Base-by-base conservation (phyloP, 2,329 filamentous ascomycete species). In the Botrytis elliptica region DNA sequence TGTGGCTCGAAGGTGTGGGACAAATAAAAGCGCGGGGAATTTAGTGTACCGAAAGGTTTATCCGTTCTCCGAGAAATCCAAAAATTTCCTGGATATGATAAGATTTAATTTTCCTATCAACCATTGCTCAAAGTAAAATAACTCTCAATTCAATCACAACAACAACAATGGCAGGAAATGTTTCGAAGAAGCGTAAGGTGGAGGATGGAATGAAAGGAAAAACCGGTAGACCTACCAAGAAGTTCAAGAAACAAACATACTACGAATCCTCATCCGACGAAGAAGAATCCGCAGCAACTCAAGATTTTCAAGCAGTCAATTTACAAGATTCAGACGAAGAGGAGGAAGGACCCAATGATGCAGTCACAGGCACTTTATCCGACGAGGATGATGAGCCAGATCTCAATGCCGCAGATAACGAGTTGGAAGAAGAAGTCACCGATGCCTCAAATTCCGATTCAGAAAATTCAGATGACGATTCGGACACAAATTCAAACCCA, bases 221-320 rank as follows among this genome's bases (percentile, higher is more conserved):
- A 68, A 84, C 85, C 40, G 75, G 77, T 55, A 81, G 84, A 64
- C 84, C 85, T 46, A 85, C 85, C 75, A 88, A 88, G 81, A 89
- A 89, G 78, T 85, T 89, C 80, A 89, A 88, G 81, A 90, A 89
- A 81, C 89, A 91, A 81, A 83, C 83, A 77, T 83, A 85, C 74
- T 91, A 92, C 83, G 87, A 91, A 82, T 83, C 83, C 80, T 88
- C 87, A 74, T 88, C 90, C 63, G 87, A 89, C 73, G 85, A 85
- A 52, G 82, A 83, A 82, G 66, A 77, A 62, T 67, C 79, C 42
- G 78, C 81, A 25, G 75, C 76, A n/a, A 80, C 78, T 18, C 78
- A 81, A 77, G 83, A 85, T 75, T 88, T 88, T 79, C 79, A 84
- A 77, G 84, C 86, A 16, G 85, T 87, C 73, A 84, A 85, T 76